Conservation (phyloP, 805 yeast species). For the Isabelozyma pseudorhagii region DNA sequence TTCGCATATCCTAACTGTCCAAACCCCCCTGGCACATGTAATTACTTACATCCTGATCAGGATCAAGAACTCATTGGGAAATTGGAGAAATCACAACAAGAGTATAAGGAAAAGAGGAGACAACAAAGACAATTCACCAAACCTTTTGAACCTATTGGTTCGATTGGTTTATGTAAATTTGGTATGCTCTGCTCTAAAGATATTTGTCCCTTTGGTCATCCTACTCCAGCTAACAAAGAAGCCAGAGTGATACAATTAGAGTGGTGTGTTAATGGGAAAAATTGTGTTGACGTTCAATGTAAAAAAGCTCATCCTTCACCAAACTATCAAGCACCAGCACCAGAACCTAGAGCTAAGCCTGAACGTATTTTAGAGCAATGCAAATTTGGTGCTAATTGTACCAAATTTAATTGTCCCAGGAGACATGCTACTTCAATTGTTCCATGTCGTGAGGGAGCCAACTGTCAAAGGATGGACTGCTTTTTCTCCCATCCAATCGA, state of each 20-base stretch:
- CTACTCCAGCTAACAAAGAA: slow-evolving; percentile 78
- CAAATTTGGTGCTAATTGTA: slow-evolving; percentile 73
- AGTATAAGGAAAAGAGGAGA: slow-evolving; percentile 41
- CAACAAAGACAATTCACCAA: slow-evolving; percentile 25
- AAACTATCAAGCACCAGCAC: slow-evolving; percentile 22
- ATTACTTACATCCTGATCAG: slow-evolving; percentile 79
- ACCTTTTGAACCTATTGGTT: slow-evolving; percentile 35
- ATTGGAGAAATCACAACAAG: slow-evolving; percentile 59
- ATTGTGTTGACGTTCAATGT: slow-evolving; percentile 62
- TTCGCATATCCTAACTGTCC: slow-evolving; percentile 75
- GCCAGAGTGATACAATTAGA: slow-evolving; percentile 65
- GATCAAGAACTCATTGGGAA: slow-evolving; percentile 72
- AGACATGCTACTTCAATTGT: slow-evolving; percentile 78
- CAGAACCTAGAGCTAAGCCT: slow-evolving; percentile 10
- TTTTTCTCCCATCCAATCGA: slow-evolving; percentile 76
- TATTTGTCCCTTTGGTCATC: slow-evolving; percentile 86
- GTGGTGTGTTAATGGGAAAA: slow-evolving; percentile 75
- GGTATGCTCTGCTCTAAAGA: slow-evolving; percentile 74
- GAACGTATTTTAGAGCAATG: slow-evolving; percentile 75
- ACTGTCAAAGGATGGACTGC: slow-evolving; percentile 79
- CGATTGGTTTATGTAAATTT: slow-evolving; percentile 69
- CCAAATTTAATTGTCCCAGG: slow-evolving; percentile 73
- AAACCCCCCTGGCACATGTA: slow-evolving; percentile 78
- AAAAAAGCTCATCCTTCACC: slow-evolving; percentile 76
- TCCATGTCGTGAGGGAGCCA: slow-evolving; percentile 78